Conservation (phyloP, 257 asterid genomes). For the Ballota nigra region DNA sequence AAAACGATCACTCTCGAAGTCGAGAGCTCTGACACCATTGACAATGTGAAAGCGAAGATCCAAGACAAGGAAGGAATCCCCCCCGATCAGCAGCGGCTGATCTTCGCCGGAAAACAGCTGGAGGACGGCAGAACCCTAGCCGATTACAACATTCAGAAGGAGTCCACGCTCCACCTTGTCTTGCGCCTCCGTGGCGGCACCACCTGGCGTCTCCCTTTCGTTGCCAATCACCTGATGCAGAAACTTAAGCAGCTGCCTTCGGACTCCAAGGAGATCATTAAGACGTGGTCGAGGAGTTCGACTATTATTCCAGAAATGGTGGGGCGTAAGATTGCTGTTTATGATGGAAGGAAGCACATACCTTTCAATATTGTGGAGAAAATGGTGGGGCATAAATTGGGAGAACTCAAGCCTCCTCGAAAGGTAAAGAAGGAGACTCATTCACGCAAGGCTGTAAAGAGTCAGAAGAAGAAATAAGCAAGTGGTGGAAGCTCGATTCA, state of each 20-base stretch:
- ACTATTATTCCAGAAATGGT: conserved; percentile 59
- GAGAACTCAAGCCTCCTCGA: conserved; percentile 42
- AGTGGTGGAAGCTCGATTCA: neutral
- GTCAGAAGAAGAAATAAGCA: conserved; percentile 42
- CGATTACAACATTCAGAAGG: conserved; percentile 35
- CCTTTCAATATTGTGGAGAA: conserved; percentile 44
- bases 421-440: conserved; percentile 42
- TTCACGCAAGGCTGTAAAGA: conserved; percentile 40
- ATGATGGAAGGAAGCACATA: conserved; percentile 52
- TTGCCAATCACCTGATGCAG: conserved; percentile 53
- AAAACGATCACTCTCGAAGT: conserved; percentile 37
- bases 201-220: conserved; percentile 56
- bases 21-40: conserved; percentile 35
- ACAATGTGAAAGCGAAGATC: conserved; percentile 32
- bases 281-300: conserved; percentile 60
- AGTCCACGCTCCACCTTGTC: conserved; percentile 35
- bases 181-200: conserved; percentile 37
- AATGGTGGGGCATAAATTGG: conserved; percentile 65
- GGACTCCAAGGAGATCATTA: conserved; percentile 36
- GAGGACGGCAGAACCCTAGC: conserved; percentile 36
- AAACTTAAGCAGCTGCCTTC: conserved; percentile 28
- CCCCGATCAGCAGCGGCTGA: conserved; percentile 35
- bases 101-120: conserved; percentile 34
- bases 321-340: conserved; percentile 50
- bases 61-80: conserved; percentile 35